Percentiles rank a stretch among this genome's conserved stretches.
Conservation (phyloP, 768 basidiomycete genomes). For the Lentinula edodes region DNA sequence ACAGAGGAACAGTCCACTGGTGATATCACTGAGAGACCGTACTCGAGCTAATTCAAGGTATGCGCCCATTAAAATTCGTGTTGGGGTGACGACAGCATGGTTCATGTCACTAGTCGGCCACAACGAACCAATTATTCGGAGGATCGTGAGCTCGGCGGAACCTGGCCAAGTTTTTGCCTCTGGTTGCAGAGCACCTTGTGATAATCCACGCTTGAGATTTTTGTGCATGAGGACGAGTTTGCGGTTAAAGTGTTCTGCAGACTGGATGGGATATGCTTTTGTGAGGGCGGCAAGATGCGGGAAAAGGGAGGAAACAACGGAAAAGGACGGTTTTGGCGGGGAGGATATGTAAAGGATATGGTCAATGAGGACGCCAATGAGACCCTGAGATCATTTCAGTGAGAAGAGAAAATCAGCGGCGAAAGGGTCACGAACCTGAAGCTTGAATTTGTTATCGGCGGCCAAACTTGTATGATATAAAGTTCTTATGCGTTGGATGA, state of each 20-base stretch:
- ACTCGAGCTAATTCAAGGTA: constrained; percentile 86
- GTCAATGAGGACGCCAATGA: constrained; percentile 80
- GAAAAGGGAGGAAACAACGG: constrained; percentile 57
- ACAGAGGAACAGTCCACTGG: constrained; percentile 85
- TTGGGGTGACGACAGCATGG: constrained; percentile 83
- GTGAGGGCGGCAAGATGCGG: constrained; percentile 78
- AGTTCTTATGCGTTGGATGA: constrained; percentile 86
- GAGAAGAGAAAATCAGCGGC: background rate
- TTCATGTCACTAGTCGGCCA: constrained; percentile 97
- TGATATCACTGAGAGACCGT: constrained; percentile 66
- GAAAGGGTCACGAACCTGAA: constrained; percentile 57
- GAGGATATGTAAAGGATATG: constrained; percentile 76
- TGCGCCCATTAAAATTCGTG: constrained; percentile 83
- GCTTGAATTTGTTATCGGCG: constrained; percentile 85
- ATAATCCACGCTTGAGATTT: constrained; percentile 81
- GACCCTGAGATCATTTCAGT: constrained; percentile 36
- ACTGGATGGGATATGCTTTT: constrained; percentile 73
- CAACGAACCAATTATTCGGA: constrained; percentile 72
- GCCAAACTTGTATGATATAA: constrained; percentile 91
- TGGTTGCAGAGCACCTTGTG: constrained; percentile 52
- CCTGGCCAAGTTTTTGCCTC: constrained; percentile 87
- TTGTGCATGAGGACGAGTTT: constrained; percentile 92
- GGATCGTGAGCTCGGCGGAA: constrained; percentile 70
- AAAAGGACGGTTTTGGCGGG: constrained; percentile 53
- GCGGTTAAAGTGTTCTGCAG: constrained; percentile 71